A percentile compares a stretch with the other conserved stretches of the same genome.
Evolutionary conservation across 176 grass and related monocot genomes (phyloP).

Genomic region (Triticum dicoccoides): DNA sequence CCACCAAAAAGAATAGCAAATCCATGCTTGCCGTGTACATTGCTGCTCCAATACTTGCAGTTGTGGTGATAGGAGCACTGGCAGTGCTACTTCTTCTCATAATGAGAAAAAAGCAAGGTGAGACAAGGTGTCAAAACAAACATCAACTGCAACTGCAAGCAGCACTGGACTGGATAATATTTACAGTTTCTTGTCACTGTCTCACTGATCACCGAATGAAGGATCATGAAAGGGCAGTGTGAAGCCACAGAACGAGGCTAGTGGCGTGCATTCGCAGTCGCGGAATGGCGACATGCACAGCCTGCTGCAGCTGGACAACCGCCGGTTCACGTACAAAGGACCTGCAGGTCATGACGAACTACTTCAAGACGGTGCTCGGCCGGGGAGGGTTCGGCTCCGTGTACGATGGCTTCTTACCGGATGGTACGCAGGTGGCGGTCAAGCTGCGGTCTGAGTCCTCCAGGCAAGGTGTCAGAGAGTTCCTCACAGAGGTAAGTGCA

Average conservation of each 20-base stretch:
- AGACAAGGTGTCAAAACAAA: neutral
- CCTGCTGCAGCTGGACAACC: slow-evolving; percentile 38
- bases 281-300: neutral
- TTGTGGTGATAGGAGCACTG: slow-evolving; percentile 25
- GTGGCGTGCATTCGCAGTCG: too few species aligned
- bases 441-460: slow-evolving; percentile 49
- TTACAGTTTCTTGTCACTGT: neutral
- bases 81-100: slow-evolving; percentile 20
- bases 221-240: slow-evolving; percentile 5
- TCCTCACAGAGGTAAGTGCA: slow-evolving; percentile 48
- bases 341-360: slow-evolving; percentile 43
- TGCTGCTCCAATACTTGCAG: slow-evolving; percentile 7
- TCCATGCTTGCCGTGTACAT: slow-evolving; percentile 35
- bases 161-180: neutral
- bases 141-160: neutral
- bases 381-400: slow-evolving; percentile 65
- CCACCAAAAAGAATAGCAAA: slow-evolving; percentile 25
- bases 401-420: slow-evolving; percentile 45
- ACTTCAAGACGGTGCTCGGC: slow-evolving; percentile 54
- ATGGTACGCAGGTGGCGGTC: slow-evolving; percentile 68
- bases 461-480: slow-evolving; percentile 48
- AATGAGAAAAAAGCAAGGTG: slow-evolving; percentile 26
- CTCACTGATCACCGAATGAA: neutral
- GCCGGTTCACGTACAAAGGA: slow-evolving; percentile 53
- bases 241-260: slow-evolving; percentile 8